Evolutionary conservation across 1,284 basidiomycete species (phyloP).

Genomic region (Rhizoctonia solani): DNA sequence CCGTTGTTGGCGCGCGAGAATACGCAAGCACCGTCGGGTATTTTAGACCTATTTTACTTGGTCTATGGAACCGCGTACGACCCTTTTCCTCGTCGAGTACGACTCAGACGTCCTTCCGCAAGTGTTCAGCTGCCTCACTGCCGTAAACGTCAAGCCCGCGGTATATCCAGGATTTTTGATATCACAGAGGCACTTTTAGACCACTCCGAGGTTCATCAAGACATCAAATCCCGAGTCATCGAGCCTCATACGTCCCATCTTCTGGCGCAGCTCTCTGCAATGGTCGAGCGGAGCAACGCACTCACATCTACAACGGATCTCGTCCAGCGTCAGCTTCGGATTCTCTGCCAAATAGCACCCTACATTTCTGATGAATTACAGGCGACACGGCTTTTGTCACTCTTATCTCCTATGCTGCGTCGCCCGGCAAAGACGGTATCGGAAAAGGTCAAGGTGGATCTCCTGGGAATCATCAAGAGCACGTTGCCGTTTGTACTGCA

Average conservation of each 20-base stretch:
- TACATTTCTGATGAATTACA: constrained; percentile 73
- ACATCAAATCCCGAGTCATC: constrained; percentile 62
- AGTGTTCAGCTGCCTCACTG: constrained; percentile 80
- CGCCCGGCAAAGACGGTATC: constrained; percentile 76
- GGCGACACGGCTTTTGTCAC: constrained; percentile 70
- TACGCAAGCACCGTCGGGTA: constrained; percentile 87
- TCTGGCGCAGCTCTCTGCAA: constrained; percentile 70
- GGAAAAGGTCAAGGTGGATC: constrained; percentile 86
- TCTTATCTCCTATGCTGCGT: constrained; percentile 83
- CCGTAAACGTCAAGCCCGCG: constrained; percentile 83
- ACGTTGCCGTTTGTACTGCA: constrained; percentile 75
- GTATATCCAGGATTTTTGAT: constrained; percentile 82
- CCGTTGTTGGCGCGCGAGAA: constrained; percentile 79
- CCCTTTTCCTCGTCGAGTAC: constrained; percentile 67
- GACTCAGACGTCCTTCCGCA: constrained; percentile 74
- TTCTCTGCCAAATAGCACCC: constrained; percentile 80
- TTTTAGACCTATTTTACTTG: constrained; percentile 90
- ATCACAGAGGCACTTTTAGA: constrained; percentile 77
- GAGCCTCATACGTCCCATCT: constrained; percentile 78
- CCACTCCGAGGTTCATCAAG: constrained; percentile 57
- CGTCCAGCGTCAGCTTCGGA: constrained; percentile 80
- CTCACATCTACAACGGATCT: constrained; percentile 63
- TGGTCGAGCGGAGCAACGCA: constrained; percentile 62
- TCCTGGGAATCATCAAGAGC: constrained; percentile 76
- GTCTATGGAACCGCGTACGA: constrained; percentile 64